Evolutionary conservation across 208 protist genomes (phyloP), one percentile per base, ranked within the genome.

Genomic region (Tritrichomonas foetus): DNA sequence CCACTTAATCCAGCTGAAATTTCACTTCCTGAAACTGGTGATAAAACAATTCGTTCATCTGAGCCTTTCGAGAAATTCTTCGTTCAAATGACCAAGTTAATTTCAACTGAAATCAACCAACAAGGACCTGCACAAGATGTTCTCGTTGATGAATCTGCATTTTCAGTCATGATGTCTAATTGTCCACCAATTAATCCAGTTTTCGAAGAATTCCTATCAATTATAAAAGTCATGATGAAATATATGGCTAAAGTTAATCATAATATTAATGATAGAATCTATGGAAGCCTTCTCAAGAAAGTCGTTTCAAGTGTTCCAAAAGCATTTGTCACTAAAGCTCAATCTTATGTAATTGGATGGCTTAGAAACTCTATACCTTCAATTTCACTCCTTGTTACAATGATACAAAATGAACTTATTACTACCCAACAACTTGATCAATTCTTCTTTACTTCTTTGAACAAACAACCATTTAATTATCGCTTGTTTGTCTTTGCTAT

Each of bases 401-500:
- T 89, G 3, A 20, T 89, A 14, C 33, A 89, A 30, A 89, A 44
- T 39, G 16, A 53, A 14, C 57, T 89, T 39, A n/a, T 89, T 1
- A 89, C 78, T 53, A 89, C 78, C 0, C 25, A 61, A 30, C 78
- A 57, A 39, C 47, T 89, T n/a, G 78, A 89, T 50, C 33, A 47
- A 57, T 89, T 89, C 41, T 89, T 89, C n/a, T 89, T 89, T n/a
- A 33, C 53, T 16, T 14, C 20, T 5, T 57, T 89, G 30, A 89
- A 89, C 30, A 89, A 47, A 16, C 41, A 89, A n/a, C 78, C 78
- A 39, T 89, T 89, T 30, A 89, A 89, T 57, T 44, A 47, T 50
- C 41, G 47, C 2, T 16, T 89, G 1, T 89, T 89, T 49, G 20
- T 33, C 3, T 89, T 89, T 50, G 78, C 78, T 16, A 47, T 89